phyloP scores from a whole-genome alignment of 257 asterid genomes.

The Anisodus tanguticus region DNA sequence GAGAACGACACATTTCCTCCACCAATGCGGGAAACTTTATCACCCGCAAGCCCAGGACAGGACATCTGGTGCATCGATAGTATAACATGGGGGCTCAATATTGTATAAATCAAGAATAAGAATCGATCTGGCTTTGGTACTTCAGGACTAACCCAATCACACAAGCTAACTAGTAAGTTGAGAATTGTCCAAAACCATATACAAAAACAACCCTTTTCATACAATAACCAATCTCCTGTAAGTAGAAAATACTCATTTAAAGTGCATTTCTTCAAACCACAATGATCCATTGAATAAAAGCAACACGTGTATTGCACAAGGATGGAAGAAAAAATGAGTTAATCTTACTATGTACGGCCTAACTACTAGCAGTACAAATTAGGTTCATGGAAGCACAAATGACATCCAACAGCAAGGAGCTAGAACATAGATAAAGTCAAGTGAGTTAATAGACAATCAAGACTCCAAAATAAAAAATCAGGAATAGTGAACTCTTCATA shows the following conservation, averaged over 20 bases:
- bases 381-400: conserved; percentile 11
- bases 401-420: neutral
- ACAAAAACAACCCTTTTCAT: neutral
- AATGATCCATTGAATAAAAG: neutral
- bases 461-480: neutral
- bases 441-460: conserved; percentile 12
- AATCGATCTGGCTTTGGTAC: neutral
- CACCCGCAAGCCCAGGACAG: neutral
- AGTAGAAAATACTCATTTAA: neutral
- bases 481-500: neutral
- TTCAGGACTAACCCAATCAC: neutral
- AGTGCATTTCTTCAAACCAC: neutral
- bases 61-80: neutral
- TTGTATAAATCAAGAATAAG: neutral
- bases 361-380: neutral
- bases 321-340: neutral
- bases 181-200: neutral
- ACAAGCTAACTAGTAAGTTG: neutral
- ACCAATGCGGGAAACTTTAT: neutral
- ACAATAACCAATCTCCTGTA: neutral
- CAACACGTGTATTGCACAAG: neutral
- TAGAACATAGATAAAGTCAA: conserved; percentile 14
- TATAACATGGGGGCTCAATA: neutral
- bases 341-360: neutral
- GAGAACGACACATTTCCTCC: neutral